These are phyloP conservation scores for Inonotus obliquus DNA, from an alignment of 1,284 basidiomycete genomes.

Conservation along the genomic window DNA sequence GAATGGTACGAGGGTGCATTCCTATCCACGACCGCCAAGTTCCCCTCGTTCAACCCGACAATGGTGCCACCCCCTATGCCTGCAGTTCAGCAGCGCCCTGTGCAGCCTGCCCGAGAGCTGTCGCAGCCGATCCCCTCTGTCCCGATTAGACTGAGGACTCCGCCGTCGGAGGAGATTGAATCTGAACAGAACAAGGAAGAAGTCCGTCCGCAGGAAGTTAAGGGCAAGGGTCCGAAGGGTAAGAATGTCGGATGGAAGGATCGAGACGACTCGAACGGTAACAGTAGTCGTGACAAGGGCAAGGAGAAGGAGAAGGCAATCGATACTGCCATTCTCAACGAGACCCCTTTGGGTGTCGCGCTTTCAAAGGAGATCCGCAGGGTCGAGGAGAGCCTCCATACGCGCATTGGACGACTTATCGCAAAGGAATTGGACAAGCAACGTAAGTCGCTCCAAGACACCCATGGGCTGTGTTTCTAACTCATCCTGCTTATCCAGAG, in stretches of 20 bases:
- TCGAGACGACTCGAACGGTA: slow-evolving; percentile 35
- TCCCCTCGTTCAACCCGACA: slow-evolving; percentile 46
- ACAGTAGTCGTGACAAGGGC: slow-evolving; percentile 41
- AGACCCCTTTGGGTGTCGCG: slow-evolving; percentile 47
- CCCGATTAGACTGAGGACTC: slow-evolving; percentile 51
- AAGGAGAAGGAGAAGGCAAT: slow-evolving; percentile 35
- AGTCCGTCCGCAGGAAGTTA: slow-evolving; percentile 42
- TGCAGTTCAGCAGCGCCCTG: slow-evolving; percentile 27
- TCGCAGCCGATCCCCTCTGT: slow-evolving; percentile 26
- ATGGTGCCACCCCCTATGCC: slow-evolving; percentile 24
- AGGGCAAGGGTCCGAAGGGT: slow-evolving; percentile 58
- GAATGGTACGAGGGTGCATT: slow-evolving; percentile 75
- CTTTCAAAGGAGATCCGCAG: slow-evolving; percentile 72
- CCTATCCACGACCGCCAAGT: slow-evolving; percentile 48
- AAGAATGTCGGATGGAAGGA: slow-evolving; percentile 35
- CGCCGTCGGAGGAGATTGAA: slow-evolving; percentile 69
- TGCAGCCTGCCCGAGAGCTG: slow-evolving; percentile 21
- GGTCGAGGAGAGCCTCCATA: slow-evolving; percentile 74
- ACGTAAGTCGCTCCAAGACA: slow-evolving; percentile 40
- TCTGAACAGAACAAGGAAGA: slow-evolving; percentile 59
- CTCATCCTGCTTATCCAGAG: slow-evolving; percentile 39
- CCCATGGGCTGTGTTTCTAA: slow-evolving; percentile 21
- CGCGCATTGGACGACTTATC: slow-evolving; percentile 66
- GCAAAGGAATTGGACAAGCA: slow-evolving; percentile 84
- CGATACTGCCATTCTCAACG: slow-evolving; percentile 42